A percentile compares a stretch with the other conserved stretches of the same genome.
These are phyloP conservation scores for Zalaria obscura DNA, from an alignment of 2,329 filamentous ascomycete genomes.

Conservation along the genomic window DNA sequence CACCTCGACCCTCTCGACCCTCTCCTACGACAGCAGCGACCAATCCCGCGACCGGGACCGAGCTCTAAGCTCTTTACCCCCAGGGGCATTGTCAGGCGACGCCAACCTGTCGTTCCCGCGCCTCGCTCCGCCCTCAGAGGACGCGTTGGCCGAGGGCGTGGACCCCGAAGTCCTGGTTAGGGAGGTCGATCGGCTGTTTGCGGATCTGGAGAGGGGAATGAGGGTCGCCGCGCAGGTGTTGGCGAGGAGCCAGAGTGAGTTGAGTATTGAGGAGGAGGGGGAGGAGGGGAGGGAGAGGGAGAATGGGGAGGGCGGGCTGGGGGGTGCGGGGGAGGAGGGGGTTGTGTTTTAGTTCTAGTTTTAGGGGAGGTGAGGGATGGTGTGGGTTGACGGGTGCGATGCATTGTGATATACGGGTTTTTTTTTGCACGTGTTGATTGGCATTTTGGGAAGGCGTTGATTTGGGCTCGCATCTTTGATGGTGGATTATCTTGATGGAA, in stretches of 20 bases:
- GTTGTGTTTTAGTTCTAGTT: too few species aligned
- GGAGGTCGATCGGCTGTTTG: constrained; percentile 16
- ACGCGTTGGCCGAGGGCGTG: constrained; percentile 15
- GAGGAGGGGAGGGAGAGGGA: constrained; percentile 1
- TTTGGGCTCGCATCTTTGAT: too few species aligned
- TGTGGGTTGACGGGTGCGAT: too few species aligned
- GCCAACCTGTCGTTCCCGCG: constrained; percentile 15
- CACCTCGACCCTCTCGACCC: too few species aligned
- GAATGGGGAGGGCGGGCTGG: not conserved
- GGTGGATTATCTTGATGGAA: too few species aligned
- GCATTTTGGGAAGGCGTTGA: too few species aligned
- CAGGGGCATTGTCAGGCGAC: constrained; percentile 5
- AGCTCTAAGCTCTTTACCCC: constrained; percentile 1
- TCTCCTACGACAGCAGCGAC: too few species aligned
- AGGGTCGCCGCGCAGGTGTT: constrained; percentile 4
- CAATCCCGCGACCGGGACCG: not conserved
- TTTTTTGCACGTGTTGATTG: too few species aligned
- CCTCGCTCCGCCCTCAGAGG: constrained; percentile 14
- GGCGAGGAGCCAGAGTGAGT: constrained; percentile 4
- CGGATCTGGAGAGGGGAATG: constrained; percentile 9
- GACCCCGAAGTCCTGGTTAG: constrained; percentile 13
- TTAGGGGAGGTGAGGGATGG: too few species aligned
- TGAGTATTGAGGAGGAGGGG: constrained; percentile 5
- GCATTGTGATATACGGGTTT: too few species aligned
- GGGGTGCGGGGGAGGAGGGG: too few species aligned